Evolutionary conservation across 371 early-diverging fungal genomes (phyloP), one percentile per base, ranked within the genome.

Genomic region (Mortierella sp.): DNA sequence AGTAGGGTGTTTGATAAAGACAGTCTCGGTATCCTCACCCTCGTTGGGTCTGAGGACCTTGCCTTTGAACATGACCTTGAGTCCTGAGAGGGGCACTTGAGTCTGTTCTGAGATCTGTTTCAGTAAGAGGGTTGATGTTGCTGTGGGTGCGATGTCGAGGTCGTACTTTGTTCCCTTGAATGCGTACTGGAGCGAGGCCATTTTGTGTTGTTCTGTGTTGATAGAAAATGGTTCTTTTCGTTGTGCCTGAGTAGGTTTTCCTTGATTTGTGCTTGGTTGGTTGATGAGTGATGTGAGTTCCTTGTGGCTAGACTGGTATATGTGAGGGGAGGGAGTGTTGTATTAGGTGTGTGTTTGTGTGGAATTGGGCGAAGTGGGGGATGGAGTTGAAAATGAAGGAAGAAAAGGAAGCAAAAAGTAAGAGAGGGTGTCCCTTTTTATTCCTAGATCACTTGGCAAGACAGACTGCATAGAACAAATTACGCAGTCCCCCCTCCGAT

Each of bases 11-110:
- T 76, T 70, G 8, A 41, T 46, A 4, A 76, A 63, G 8, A 85
- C 60, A 3, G 71, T n/a, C 8, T 78, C 44, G 24, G 76, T 11
- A 12, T 60, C 72, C 0, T 75, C 83, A 10, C 14, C 70, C 5
- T 72, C 70, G 51, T 88, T 84, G 27, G 88, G 76, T 35, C 77
- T 79, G 4, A 92, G 78, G 3, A 89, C 80, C 27, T 88, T 89
- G 24, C 93, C 93, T 74, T 91, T 92, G 79, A 88, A 89, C 55
- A 91, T 63, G 10, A 93, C 81, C 73, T 92, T 92, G 77, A 92
- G 92, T 24, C 87, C 79, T 0, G 80, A 78, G 4, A 77, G 38
- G 0, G 91, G 89, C 16, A 93, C 74, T 1, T 78, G 60, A 0
- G 93, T 91, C 75, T 88, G 78, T 32, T 78, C 71, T 16, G 88